These are phyloP conservation scores for Chaetomium olivaceum DNA, from an alignment of 2,329 filamentous ascomycete species.

Conservation along the genomic window DNA sequence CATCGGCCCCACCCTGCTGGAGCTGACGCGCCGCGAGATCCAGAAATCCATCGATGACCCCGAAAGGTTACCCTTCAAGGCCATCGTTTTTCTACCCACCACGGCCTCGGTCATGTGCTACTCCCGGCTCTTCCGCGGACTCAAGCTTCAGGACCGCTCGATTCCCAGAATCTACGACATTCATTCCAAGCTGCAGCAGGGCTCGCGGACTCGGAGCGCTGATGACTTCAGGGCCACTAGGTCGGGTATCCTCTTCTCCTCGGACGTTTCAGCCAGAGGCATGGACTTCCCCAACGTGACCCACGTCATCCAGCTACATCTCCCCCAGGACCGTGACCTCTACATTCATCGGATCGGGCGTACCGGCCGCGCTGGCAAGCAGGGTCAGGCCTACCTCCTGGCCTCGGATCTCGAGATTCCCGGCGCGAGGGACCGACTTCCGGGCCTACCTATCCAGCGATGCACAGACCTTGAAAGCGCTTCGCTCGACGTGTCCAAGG, in stretches of 20 bases:
- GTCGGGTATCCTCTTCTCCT: conserved; percentile 70
- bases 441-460: conserved; percentile 60
- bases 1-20: conserved; percentile 71
- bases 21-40: conserved; percentile 68
- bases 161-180: conserved; percentile 57
- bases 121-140: conserved; percentile 56
- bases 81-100: conserved; percentile 88
- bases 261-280: conserved; percentile 77
- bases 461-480: conserved; percentile 55
- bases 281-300: conserved; percentile 82
- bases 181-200: conserved; percentile 76
- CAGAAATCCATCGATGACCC: conserved; percentile 40
- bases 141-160: conserved; percentile 46
- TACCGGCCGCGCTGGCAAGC: conserved; percentile 72
- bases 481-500: conserved; percentile 53
- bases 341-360: conserved; percentile 79
- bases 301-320: conserved; percentile 74
- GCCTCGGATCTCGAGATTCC: conserved; percentile 56
- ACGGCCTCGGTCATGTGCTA: conserved; percentile 71
- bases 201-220: conserved; percentile 66
- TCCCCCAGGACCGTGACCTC: conserved; percentile 64
- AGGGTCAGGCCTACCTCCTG: conserved; percentile 70
- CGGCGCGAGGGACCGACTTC: conserved; percentile 53
- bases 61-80: conserved; percentile 73
- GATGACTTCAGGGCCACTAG: conserved; percentile 67